phyloP scores from a whole-genome alignment of 441 rosid genomes.

The Erysimum pusillum region DNA sequence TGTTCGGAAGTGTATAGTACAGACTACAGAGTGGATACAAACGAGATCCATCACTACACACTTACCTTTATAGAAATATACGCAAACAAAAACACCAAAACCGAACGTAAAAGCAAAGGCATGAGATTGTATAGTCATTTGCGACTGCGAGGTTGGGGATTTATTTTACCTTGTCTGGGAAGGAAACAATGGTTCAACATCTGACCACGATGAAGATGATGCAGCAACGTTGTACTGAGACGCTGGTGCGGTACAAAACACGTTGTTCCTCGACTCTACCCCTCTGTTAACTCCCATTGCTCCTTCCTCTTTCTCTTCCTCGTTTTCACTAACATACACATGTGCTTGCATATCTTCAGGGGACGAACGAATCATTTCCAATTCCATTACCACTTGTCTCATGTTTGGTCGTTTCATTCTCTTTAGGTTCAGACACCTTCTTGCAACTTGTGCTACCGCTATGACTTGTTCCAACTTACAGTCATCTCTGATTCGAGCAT shows the following conservation, averaged over 20 bases:
- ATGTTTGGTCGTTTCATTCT: constrained; percentile 37
- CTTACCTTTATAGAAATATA: background rate
- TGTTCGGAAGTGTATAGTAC: background rate
- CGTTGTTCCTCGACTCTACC: constrained; percentile 5
- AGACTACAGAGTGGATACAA: background rate
- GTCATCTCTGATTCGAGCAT: constrained; percentile 15
- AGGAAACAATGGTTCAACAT: constrained; percentile 34
- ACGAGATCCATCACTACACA: background rate
- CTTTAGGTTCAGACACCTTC: constrained; percentile 32
- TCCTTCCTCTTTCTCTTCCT: constrained; percentile 11
- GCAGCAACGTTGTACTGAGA: background rate
- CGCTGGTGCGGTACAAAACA: background rate
- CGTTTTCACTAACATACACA: background rate
- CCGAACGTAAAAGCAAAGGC: background rate
- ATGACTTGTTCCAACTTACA: constrained; percentile 30
- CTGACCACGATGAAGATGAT: constrained; percentile 14
- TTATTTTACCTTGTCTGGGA: too few relatives aligned
- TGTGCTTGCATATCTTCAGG: background rate
- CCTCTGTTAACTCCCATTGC: background rate
- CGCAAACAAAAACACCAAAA: background rate
- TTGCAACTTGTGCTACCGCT: constrained; percentile 29
- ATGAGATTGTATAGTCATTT: background rate
- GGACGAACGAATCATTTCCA: constrained; percentile 24
- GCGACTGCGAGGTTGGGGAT: background rate
- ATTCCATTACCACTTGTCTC: constrained; percentile 35